These are phyloP conservation scores for Benincasa hispida DNA, from an alignment of 306 rosid species.

Conservation along the genomic window DNA sequence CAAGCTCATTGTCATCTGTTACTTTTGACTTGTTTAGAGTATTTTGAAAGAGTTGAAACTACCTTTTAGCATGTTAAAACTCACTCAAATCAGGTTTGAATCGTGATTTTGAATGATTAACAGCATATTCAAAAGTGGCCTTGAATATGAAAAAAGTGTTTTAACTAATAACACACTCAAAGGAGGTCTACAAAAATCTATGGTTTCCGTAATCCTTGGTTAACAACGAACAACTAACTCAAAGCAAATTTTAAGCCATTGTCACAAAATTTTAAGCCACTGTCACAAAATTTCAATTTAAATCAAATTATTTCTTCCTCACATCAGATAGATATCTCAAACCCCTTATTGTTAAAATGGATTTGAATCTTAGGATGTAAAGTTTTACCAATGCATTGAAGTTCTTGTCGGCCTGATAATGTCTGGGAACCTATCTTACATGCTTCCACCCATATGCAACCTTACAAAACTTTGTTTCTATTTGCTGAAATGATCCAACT, in stretches of 20 bases:
- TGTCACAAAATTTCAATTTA: conserved; percentile 1
- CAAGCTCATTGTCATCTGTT: too few species aligned
- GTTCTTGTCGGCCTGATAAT: neutral
- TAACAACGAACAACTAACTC: too few species aligned
- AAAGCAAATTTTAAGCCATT: too few species aligned
- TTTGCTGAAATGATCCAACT: neutral
- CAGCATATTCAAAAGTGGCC: neutral
- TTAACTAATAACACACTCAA: too few species aligned
- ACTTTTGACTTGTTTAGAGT: too few species aligned
- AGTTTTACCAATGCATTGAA: neutral
- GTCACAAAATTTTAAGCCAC: neutral
- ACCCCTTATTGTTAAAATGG: neutral
- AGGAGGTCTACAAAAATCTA: neutral
- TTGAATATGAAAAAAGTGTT: too few species aligned
- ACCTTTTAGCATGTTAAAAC: too few species aligned
- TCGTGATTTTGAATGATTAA: neutral
- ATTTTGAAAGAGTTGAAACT: too few species aligned
- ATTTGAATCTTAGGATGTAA: neutral
- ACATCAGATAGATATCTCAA: neutral
- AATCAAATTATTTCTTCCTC: neutral
- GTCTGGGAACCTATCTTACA: neutral
- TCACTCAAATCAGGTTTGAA: too few species aligned
- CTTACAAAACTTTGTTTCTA: neutral
- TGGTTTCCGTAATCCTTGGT: neutral
- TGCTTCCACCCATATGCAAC: neutral